Evolutionary conservation across 768 basidiomycete genomes (phyloP).

Genomic region (Agaricus sinodeliciosus): DNA sequence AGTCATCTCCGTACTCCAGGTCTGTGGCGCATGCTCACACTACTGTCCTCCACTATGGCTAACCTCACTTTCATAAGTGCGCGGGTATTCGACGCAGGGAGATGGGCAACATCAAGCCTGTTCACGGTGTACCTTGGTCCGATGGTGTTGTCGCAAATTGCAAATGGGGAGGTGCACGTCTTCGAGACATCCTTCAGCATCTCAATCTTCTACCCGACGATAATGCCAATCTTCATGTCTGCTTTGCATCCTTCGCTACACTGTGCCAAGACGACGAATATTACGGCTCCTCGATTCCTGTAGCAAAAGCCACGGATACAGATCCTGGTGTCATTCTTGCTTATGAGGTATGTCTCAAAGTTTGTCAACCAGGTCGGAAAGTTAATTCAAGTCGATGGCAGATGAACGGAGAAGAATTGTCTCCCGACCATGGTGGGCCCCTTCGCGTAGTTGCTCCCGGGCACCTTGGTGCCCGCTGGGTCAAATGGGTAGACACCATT

Average conservation of each 20-base stretch:
- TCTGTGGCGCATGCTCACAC: conserved; percentile 17
- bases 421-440: conserved; percentile 58
- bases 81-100: conserved; percentile 63
- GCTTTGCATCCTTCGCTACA: conserved; percentile 55
- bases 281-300: conserved; percentile 59
- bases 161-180: conserved; percentile 54
- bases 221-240: conserved; percentile 36
- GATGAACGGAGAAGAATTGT: conserved; percentile 61
- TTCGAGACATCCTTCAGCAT: conserved; percentile 49
- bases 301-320: conserved; percentile 39
- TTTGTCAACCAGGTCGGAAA: neutral
- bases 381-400: conserved; percentile 16
- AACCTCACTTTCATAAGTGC: conserved; percentile 29
- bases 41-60: neutral
- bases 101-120: conserved; percentile 52
- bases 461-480: conserved; percentile 63
- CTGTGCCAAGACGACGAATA: conserved; percentile 54
- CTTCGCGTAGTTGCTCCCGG: conserved; percentile 66
- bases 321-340: conserved; percentile 53
- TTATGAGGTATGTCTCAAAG: conserved; percentile 38
- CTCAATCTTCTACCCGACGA: conserved; percentile 29
- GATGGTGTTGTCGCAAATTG: conserved; percentile 69
- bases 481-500: conserved; percentile 69
- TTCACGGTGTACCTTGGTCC: conserved; percentile 56
- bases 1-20: conserved; percentile 53